These are phyloP conservation scores for Monosporozyma solicola DNA, from an alignment of 805 yeast genomes.

Conservation along the genomic window DNA sequence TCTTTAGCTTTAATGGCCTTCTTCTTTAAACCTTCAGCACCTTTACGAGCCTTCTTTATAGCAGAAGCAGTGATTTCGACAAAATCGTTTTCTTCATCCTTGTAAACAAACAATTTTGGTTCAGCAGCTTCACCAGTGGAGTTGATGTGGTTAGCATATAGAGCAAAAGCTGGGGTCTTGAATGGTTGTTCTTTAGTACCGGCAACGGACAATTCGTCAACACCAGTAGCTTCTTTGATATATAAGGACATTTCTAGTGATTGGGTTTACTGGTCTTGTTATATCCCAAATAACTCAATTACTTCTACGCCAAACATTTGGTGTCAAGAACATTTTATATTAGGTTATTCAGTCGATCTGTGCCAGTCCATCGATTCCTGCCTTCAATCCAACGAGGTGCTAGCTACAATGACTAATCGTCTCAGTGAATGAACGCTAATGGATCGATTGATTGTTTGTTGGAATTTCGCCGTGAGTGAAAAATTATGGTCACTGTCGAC, in stretches of 20 bases:
- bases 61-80: conserved; percentile 83
- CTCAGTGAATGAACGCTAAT: not conserved
- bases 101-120: conserved; percentile 46
- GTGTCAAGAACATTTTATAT: not conserved
- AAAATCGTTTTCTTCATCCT: conserved; percentile 34
- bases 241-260: conserved; percentile 35
- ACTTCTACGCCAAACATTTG: not conserved
- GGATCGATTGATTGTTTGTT: not conserved
- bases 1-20: conserved; percentile 44
- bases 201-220: conserved; percentile 44
- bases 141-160: conserved; percentile 31
- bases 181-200: conserved; percentile 69
- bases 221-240: conserved; percentile 67
- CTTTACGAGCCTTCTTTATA: conserved; percentile 91
- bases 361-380: not conserved
- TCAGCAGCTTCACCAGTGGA: conserved; percentile 34
- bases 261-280: not conserved
- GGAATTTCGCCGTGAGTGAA: not conserved
- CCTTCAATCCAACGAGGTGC: not conserved
- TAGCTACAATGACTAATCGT: not conserved
- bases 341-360: not conserved
- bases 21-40: conserved; percentile 84
- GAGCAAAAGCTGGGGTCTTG: conserved; percentile 77
- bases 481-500: not conserved
- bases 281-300: not conserved